These are phyloP conservation scores for Alternaria postmessia DNA, from an alignment of 2,329 filamentous ascomycete species.

Conservation along the genomic window DNA sequence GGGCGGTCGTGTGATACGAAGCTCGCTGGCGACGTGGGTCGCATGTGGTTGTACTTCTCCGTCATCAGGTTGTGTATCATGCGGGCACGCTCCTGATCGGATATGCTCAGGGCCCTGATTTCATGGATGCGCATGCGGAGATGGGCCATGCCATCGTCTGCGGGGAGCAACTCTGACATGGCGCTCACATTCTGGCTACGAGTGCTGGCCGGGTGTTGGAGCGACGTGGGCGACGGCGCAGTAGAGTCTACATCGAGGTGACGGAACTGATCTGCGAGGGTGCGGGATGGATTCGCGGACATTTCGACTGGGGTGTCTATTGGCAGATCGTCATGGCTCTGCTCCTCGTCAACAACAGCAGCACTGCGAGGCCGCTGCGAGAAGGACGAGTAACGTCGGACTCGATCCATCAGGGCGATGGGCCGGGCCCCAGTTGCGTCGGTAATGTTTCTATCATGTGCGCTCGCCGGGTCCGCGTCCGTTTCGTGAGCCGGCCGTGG, in stretches of 20 bases:
- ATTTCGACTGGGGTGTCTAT: conserved; percentile 41
- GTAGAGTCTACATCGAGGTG: conserved; percentile 35
- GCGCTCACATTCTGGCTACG: conserved; percentile 33
- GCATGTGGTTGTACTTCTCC: conserved; percentile 54
- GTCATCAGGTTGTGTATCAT: conserved; percentile 61
- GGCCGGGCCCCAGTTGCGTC: conserved; percentile 17
- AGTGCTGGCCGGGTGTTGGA: conserved; percentile 16
- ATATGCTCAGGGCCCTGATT: conserved; percentile 54
- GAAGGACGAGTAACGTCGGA: conserved; percentile 33
- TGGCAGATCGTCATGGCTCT: conserved; percentile 31
- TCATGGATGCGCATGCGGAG: conserved; percentile 58
- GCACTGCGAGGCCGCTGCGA: conserved; percentile 35
- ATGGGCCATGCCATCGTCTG: conserved; percentile 60
- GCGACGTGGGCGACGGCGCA: conserved; percentile 31
- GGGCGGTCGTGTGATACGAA: conserved; percentile 50
- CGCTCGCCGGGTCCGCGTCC: conserved; percentile 14
- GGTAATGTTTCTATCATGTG: conserved; percentile 13
- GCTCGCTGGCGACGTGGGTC: conserved; percentile 50
- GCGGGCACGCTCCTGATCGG: conserved; percentile 59
- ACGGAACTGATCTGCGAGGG: conserved; percentile 39
- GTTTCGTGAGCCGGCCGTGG: conserved; percentile 16
- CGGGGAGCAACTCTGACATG: conserved; percentile 54
- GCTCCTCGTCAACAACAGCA: conserved; percentile 35
- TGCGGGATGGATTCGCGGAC: conserved; percentile 42
- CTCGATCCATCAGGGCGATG: conserved; percentile 22